Evolutionary conservation across 2,329 filamentous ascomycete genomes (phyloP), one percentile per base, ranked within the genome.

Genomic region (Monosporascus sp.): DNA sequence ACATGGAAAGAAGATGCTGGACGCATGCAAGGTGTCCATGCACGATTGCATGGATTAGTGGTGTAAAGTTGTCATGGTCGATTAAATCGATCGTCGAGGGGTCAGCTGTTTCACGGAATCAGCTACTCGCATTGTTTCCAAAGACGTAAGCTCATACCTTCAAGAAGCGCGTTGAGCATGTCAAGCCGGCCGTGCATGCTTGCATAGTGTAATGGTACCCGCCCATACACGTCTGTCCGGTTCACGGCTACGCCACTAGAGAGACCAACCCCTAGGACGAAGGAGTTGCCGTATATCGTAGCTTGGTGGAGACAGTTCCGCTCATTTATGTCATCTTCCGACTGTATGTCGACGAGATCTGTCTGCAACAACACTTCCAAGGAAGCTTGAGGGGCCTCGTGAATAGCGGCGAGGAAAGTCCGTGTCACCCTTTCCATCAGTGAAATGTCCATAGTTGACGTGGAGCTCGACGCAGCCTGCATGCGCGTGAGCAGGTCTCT

Each of bases 51-150:
- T 97, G 94, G 53, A 99, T 94, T 46, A 99, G 75, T 1, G 94
- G 92, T 0, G 93, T 97, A 69, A 96, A 99, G 71, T 96, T 97
- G 73, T 99, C 93, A 66, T 97, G 89, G 65, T 99, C 94, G 66
- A 92, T 92, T 41, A 88, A 77, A 67, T 97, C 86, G 56, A 97
- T 88, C 0, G 91, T 96, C 20, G 83, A 77, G 5, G 84, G 82
- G 47, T 88, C 85, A 22, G 82, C 82, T 85, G 52, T n/a, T 44
- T 52, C 35, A 19, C 9, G 38, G 47, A 38, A 45, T 58, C 49
- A 58, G 54, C 37, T 55, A 40, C 46, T 6, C 35, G 45, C 16
- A 37, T n/a, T 31, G 9, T 48, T 37, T 19, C 16, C 43, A 11
- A 1, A 31, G 37, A 27, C 16, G 26, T 43, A 37, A 11, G 20